Evolutionary conservation across 2,329 filamentous ascomycete species (phyloP).

Genomic region (Rutstroemia sp.): DNA sequence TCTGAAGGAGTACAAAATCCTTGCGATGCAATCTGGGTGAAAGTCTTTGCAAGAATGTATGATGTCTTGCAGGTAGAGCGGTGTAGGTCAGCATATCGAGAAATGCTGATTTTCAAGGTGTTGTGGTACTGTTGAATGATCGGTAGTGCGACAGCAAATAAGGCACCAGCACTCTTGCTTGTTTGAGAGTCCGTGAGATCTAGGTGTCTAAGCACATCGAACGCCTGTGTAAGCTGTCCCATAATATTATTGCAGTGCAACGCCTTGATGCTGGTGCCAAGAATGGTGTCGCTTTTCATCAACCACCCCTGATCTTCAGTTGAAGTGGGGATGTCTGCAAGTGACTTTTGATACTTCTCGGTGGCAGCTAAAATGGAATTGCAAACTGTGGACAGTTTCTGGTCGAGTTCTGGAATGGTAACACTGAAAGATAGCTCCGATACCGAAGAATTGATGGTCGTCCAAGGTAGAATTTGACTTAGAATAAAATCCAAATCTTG

Average conservation of each 20-base stretch:
- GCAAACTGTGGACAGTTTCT: conserved; percentile 54
- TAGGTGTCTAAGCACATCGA: conserved; percentile 39
- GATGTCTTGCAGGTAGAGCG: conserved; percentile 65
- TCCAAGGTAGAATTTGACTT: conserved; percentile 60
- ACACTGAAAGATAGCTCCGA: conserved; percentile 6
- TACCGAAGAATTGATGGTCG: conserved; percentile 28
- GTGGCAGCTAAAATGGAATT: conserved; percentile 74
- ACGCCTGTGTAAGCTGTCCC: conserved; percentile 34
- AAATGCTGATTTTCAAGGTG: conserved; percentile 51
- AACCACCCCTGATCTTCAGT: conserved; percentile 59
- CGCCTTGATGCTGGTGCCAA: conserved; percentile 23
- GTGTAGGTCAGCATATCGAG: conserved; percentile 57
- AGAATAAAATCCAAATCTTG: conserved; percentile 59
- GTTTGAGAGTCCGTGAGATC: conserved; percentile 35
- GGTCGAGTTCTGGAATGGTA: conserved; percentile 41
- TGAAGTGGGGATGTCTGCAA: conserved; percentile 47
- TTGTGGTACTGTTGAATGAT: conserved; percentile 67
- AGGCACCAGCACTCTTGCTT: conserved; percentile 42
- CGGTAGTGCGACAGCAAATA: conserved; percentile 58
- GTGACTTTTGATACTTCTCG: conserved; percentile 58
- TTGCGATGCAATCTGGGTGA: conserved; percentile 70
- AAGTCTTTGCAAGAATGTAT: conserved; percentile 67
- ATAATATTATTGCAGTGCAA: conserved; percentile 23
- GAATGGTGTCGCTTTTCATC: conserved; percentile 30
- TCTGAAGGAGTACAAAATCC: conserved; percentile 91